Evolutionary conservation across 2,329 filamentous ascomycete species (phyloP), one percentile per base, ranked within the genome.

Genomic region (Pyricularia pennisetigena): DNA sequence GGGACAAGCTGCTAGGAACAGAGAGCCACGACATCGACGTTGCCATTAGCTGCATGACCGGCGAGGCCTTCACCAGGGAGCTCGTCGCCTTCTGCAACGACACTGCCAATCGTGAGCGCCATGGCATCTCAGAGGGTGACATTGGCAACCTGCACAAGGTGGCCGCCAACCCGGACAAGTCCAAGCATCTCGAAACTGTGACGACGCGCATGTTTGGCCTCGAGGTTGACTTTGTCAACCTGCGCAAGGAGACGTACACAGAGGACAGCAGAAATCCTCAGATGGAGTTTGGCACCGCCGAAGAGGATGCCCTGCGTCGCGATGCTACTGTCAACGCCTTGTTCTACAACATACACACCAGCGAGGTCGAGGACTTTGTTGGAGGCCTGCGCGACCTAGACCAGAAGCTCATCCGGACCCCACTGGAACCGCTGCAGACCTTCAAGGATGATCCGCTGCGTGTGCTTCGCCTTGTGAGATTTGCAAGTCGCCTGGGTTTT

Each of bases 301-400:
- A 91, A 75, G 93, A 99, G 77, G 94, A 99, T 78, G 94, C 94
- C 2, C 76, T 93, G 72, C 88, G 94, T 26, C 88, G 94, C 65
- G 94, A 99, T 81, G 94, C 94, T 26, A 97, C 93, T 0, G 88
- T 98, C 70, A 99, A 99, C 76, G 93, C 95, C 28, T 86, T 99
- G 71, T 98, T 98, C 79, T 98, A 95, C 82, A 98, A 98, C 73
- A 81, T 99, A 57, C 88, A 94, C 74, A 93, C 90, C 0, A 85
- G 87, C 41, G 74, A 84, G 69, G 85, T 98, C 49, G 94, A 98
- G 77, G 95, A 99, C 76, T 90, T 96, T 70, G 96, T 93, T 0
- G 85, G 85, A 8, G 94, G 95, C 0, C 80, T 96, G 49, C 75
- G 85, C 8, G 94, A 98, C 75, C 87, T 98, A 86, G 77, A 83